Base-by-base conservation (phyloP, 495 filamentous ascomycete species). In the Aspergillus affinis region DNA sequence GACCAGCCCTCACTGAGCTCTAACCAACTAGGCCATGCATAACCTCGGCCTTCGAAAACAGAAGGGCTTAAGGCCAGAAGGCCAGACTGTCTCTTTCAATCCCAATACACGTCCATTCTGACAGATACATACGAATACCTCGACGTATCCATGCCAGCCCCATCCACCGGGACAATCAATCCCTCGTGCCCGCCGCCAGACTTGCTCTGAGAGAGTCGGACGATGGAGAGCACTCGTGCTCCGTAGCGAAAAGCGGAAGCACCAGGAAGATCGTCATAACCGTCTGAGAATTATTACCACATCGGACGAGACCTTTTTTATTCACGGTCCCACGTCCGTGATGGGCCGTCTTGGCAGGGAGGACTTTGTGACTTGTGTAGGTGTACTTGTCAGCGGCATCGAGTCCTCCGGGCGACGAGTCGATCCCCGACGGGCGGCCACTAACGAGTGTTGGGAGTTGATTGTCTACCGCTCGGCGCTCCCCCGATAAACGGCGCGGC, bases 321-420 rank as follows among this genome's bases (percentile, higher is more conserved):
- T 26, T 4, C 23, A 26, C 23, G 26, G 23, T 20, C 17, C 49
- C 47, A n/a, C 47, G 44, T 50, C 21, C 41, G 23, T 55, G 46
- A 51, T 63, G 59, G 56, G 61, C 56, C 51, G 58, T 54, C 58
- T 65, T 61, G 54, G 58, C 62, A 58, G 18, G 7, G 23, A 47
- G 23, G 23, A 56, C 51, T 57, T 54, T 17, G 32, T 21, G 48
- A 15, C 6, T 30, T 30, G 29, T 32, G 30, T 32, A n/a, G n/a
- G 30, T 32, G 36, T 41, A 4, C 36, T 41, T 17, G 36, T 7
- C 29, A 32, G 29, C 23, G 10, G 6, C 29, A 54, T 27, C 19
- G 58, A 44, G 17, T 23, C 41, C 47, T 20, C 19, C 29, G 48
- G 51, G 19, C 30, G 44, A 29, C 56, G 48, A 58, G 48, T 48